Evolutionary conservation across 768 basidiomycete species (phyloP).

Genomic region (Leccinum imitatum): DNA sequence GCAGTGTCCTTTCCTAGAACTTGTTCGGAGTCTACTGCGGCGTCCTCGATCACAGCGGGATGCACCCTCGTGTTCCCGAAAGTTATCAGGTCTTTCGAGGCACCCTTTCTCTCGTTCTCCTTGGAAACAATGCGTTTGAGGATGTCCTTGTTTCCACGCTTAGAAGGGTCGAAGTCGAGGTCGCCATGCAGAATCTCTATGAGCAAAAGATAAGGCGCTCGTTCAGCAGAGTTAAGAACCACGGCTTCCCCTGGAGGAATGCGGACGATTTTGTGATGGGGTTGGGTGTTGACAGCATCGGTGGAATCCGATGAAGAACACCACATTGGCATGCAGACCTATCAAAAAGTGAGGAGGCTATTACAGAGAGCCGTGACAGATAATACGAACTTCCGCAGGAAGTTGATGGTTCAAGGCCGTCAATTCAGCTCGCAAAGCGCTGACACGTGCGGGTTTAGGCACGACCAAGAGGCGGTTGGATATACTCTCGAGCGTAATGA

Average conservation of each 20-base stretch:
- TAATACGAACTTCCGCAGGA: slow-evolving; percentile 78
- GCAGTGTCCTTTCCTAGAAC: slow-evolving; percentile 31
- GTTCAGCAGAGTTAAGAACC: slow-evolving; percentile 95
- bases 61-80: slow-evolving; percentile 34
- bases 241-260: slow-evolving; percentile 98
- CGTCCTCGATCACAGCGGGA: slow-evolving; percentile 20
- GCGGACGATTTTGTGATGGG: slow-evolving; percentile 93
- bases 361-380: background rate
- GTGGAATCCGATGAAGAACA: slow-evolving; percentile 67
- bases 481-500: slow-evolving; percentile 87
- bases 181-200: slow-evolving; percentile 90
- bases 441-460: slow-evolving; percentile 91
- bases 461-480: slow-evolving; percentile 89
- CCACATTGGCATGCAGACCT: slow-evolving; percentile 92
- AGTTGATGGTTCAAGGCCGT: slow-evolving; percentile 95
- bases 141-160: slow-evolving; percentile 82
- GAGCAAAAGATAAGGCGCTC: slow-evolving; percentile 89
- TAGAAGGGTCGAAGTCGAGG: slow-evolving; percentile 87
- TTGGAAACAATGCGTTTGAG: slow-evolving; percentile 74
- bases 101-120: slow-evolving; percentile 58
- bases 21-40: slow-evolving; percentile 31
- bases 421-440: slow-evolving; percentile 93
- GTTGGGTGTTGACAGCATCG: slow-evolving; percentile 42
- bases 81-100: slow-evolving; percentile 54
- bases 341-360: slow-evolving; percentile 8